Conservation (phyloP, 345 rosid genomes). For the Schrenkiella parvula region DNA sequence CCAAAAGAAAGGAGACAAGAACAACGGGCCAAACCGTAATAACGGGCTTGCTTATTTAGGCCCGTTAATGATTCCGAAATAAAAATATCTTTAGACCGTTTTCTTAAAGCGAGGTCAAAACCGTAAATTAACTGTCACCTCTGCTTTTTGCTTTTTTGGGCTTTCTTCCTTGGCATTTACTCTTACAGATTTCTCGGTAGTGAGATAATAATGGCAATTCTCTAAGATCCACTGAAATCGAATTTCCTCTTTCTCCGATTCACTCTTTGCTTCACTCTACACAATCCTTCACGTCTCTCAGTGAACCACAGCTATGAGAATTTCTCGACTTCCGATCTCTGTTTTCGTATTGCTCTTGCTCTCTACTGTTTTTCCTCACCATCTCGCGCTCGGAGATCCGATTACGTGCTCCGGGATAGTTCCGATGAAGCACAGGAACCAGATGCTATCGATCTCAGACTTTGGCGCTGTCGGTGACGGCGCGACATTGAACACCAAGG, state of each 20-base stretch:
- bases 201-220: not conserved
- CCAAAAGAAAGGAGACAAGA: too few species aligned
- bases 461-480: constrained; percentile 93
- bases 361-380: constrained; percentile 16
- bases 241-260: not conserved
- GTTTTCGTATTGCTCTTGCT: constrained; percentile 10
- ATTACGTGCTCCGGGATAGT: constrained; percentile 76
- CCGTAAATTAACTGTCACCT: not conserved
- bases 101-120: not conserved
- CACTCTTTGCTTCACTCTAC: not conserved
- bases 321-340: constrained; percentile 16
- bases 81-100: too few species aligned
- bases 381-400: constrained; percentile 36
- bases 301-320: not conserved
- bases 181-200: not conserved
- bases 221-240: not conserved
- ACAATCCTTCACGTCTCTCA: not conserved
- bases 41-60: not conserved
- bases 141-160: not conserved
- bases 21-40: not conserved
- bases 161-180: not conserved
- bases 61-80: not conserved
- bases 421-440: constrained; percentile 51
- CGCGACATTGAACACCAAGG: constrained; percentile 59
- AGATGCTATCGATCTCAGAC: constrained; percentile 62